Base-by-base conservation (phyloP, 768 basidiomycete genomes). In the Thelephora ganbajun region DNA sequence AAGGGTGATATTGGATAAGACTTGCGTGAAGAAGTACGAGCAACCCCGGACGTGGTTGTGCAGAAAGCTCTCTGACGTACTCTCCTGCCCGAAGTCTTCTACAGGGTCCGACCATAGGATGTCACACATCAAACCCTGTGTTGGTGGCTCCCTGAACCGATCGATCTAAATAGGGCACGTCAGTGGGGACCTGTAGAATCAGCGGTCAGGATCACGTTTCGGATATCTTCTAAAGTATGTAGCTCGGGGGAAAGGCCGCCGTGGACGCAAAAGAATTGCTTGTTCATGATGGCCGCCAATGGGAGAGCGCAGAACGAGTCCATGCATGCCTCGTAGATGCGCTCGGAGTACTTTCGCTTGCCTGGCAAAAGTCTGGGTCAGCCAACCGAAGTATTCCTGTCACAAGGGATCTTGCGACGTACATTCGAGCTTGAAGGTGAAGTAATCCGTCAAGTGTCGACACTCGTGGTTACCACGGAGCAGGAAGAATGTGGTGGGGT, bases 351-450 rank as follows among this genome's bases (percentile, higher is more conserved):
- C 69, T 98, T 98, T 71, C 98, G 96, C 66, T 94, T 94, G 72
- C 92, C 91, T 96, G 20, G 12, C 9, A 6, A 43, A 16, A 9
- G 35, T 52, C 26, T 14, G 45, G 43, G 20, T 35, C 33, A 30
- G 12, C 19, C 5, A 34, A 35, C 26, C 33, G 12, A 26, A 16
- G 1, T 45, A 14, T 20, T 22, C 49, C 1, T 33, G 11, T 18
- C 16, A 54, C 33, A 18, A 26, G 22, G n/a, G n/a, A 48, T 23
- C 37, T 0, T 23, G 33, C 3, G 36, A 67, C 88, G 59, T 59
- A 91, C 93, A 96, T 71, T 97, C 94, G 22, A 96, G 81, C 66
- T 96, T 98, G 75, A 98, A 98, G 33, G 93, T 98, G 61, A 96
- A 98, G 65, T 98, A 97, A 60, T 98, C 93, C 18, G 94, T 99